Conservation (phyloP, 129 eudicot genomes). For the Lactuca sativa region DNA sequence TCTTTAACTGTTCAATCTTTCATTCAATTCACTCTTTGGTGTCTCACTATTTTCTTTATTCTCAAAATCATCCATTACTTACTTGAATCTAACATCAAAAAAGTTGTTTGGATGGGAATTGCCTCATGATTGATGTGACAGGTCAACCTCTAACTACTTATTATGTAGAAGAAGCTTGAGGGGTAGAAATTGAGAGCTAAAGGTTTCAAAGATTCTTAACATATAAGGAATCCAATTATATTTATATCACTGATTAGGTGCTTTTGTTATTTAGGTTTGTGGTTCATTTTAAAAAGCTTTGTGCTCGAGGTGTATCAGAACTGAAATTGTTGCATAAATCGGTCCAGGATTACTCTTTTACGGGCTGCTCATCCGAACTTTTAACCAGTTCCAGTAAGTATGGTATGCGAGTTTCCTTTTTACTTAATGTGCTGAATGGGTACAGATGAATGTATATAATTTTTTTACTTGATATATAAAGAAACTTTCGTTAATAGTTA, state of each 20-base stretch:
- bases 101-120: constrained; percentile 49
- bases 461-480: too few species aligned
- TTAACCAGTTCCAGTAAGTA: constrained; percentile 61
- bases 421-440: not conserved
- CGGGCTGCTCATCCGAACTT: constrained; percentile 52
- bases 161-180: constrained; percentile 38
- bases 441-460: too few species aligned
- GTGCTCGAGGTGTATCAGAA: constrained; percentile 38
- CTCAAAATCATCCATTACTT: constrained; percentile 47
- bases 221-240: constrained; percentile 26
- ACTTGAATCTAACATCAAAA: constrained; percentile 27
- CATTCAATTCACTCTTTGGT: constrained; percentile 50
- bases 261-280: constrained; percentile 44
- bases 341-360: constrained; percentile 43
- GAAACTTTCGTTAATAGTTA: too few species aligned
- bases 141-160: constrained; percentile 49
- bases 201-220: constrained; percentile 32
- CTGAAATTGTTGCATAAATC: constrained; percentile 40
- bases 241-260: constrained; percentile 40
- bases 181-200: constrained; percentile 31
- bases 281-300: constrained; percentile 33
- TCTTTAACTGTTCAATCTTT: constrained; percentile 56
- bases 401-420: too few species aligned
- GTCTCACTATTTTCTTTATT: constrained; percentile 42
- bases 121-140: constrained; percentile 40